Evolutionary conservation across 331 rosid species (phyloP), one percentile per base, ranked within the genome.

Genomic region (Pyrus hybrid): DNA sequence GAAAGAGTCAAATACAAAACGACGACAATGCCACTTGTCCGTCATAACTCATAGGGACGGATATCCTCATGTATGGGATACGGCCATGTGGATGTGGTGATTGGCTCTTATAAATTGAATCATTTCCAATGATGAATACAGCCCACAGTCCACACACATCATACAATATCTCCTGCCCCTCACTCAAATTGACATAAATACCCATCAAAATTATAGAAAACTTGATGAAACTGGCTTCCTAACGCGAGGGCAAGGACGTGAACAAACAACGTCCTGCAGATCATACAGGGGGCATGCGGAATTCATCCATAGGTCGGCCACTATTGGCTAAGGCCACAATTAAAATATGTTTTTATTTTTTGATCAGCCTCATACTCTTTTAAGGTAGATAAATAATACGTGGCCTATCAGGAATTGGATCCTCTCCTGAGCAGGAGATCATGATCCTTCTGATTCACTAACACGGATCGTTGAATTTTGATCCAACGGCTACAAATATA

Each of bases 91-190:
- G 61, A 37, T 14, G 26, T 6, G 14, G 51, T 72, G 29, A 49
- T 43, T 14, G 9, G 70, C 47, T 76, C 69, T 5, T 16, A 7
- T 41, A 41, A 41, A 23, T 8, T 51, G 71, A 80, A 80, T 80
- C 77, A 80, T 80, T 80, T 70, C 69, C 73, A 80, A 80, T 76
- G 73, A 80, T 75, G 80, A 70, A 54, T 66, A 10, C 33, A 65
- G 68, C 73, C 75, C 83, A 70, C 43, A 37, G 43, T 37, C 43
- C 43, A 9, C 43, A 37, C 76, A 62, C 72, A 80, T 60, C 60
- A 68, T 7, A 45, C 73, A 20, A 68, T 41, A 68, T 41, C 35
- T 25, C 22, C 35, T 43, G 73, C 21, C 73, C 1, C 73, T 45
- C 60, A 41, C 6, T 5, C 9, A 3, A 7, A 54, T 23, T 49